These are phyloP conservation scores for Phylloporus sp. DNA, from an alignment of 768 basidiomycete genomes.

Conservation along the genomic window DNA sequence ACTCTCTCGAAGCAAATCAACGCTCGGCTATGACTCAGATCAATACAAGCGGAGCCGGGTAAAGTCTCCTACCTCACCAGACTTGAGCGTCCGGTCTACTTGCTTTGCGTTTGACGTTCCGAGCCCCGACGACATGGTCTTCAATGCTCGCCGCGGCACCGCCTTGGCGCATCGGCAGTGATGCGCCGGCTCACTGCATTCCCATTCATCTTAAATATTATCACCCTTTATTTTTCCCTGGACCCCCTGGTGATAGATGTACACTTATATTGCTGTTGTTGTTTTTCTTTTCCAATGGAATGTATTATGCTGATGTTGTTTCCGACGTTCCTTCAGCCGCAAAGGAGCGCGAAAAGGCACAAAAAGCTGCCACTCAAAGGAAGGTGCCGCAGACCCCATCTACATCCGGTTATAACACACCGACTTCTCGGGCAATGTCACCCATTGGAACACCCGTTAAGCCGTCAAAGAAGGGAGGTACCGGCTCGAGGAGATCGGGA, in stretches of 20 bases:
- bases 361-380: slow-evolving; percentile 51
- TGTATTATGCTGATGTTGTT: slow-evolving; percentile 38
- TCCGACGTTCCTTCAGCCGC: slow-evolving; percentile 51
- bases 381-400: slow-evolving; percentile 31
- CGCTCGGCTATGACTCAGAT: slow-evolving; percentile 16
- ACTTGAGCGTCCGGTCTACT: slow-evolving; percentile 32
- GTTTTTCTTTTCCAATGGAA: slow-evolving; percentile 29
- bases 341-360: slow-evolving; percentile 75
- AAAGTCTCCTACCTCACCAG: slow-evolving; percentile 29
- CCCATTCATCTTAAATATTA: slow-evolving; percentile 6
- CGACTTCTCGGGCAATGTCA: slow-evolving; percentile 45
- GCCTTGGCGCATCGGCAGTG: slow-evolving; percentile 43
- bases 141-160: slow-evolving; percentile 77
- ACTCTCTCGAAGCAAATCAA: slow-evolving; percentile 29
- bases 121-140: slow-evolving; percentile 89
- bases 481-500: slow-evolving; percentile 36
- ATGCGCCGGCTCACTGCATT: slow-evolving; percentile 6
- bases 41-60: slow-evolving; percentile 7
- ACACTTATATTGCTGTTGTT: slow-evolving; percentile 27
- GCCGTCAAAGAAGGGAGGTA: slow-evolving; percentile 37
- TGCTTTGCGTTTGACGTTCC: slow-evolving; percentile 73
- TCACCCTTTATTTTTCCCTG: slow-evolving; percentile 13
- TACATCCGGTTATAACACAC: slow-evolving; percentile 36
- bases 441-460: slow-evolving; percentile 39
- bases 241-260: slow-evolving; percentile 24